Base-by-base conservation (phyloP, 2,329 filamentous ascomycete genomes). In the Clarireedia hainanense region DNA sequence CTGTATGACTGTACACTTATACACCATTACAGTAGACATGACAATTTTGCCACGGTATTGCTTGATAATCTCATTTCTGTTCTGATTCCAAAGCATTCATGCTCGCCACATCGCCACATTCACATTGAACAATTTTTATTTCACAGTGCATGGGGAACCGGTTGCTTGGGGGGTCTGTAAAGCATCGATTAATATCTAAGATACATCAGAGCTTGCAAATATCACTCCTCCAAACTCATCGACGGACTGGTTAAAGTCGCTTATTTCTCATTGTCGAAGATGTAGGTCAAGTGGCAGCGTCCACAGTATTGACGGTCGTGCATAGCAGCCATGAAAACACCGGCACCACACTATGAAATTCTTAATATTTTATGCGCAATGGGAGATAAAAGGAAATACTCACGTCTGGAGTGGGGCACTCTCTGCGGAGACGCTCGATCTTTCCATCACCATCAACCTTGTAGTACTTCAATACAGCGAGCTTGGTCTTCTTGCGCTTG, bases 401-500 rank as follows among this genome's bases (percentile, higher is more conserved):
- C 77, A 94, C 89, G 73, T 87, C 89, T 69, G 91, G 86, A 74
- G 83, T 79, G 67, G 95, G 94, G 83, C 94, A 99, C 85, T 99
- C 95, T 78, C 94, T 86, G 75, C 95, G 86, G 68, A 99, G 87
- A 74, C 94, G 94, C 88, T 99, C 94, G 72, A 99, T 97, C 88
- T 97, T 97, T 79, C 95, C 94, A 73, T 99, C 94, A 71, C 89
- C 90, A 78, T 97, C 94, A 71, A 99, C 94, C 89, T 99, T 99
- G 89, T 99, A 99, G 89, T 99, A 99, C 88, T 99, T 99, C 78
- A 99, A 91, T 70, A 99, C 92, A 72, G 94, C 94, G 77, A 99
- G 82, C 88, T 99, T 99, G 86, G 89, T 96, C 92, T 99, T 99
- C 91, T 97, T 99, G 83, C 91, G 88, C 91, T 99, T 99, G 88